A percentile compares a stretch with the other conserved stretches of the same genome.
These are phyloP conservation scores for Calophaca sinica DNA, from an alignment of 306 rosid genomes.

Conservation along the genomic window DNA sequence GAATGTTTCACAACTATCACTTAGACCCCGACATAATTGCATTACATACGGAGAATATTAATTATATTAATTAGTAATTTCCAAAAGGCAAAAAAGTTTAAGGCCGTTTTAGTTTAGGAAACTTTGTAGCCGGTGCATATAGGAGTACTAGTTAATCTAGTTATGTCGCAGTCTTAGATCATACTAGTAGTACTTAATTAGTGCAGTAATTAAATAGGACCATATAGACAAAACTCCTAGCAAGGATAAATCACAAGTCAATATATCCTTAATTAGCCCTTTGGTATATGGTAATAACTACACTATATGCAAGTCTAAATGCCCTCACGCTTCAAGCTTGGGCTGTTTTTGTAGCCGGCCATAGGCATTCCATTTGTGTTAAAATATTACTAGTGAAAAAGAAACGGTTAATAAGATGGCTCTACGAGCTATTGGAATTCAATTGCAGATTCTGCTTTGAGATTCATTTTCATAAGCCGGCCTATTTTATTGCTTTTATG, in stretches of 20 bases:
- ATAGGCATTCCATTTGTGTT: not conserved
- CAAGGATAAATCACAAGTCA: conserved; percentile 40
- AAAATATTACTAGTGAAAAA: conserved; percentile 20
- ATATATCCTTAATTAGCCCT: conserved; percentile 36
- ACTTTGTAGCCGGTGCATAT: conserved; percentile 24
- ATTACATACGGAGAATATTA: conserved; percentile 27
- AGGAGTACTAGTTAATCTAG: conserved; percentile 18
- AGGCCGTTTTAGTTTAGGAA: not conserved
- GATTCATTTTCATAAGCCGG: conserved; percentile 43
- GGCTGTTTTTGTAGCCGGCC: conserved; percentile 45
- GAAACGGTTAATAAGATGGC: conserved; percentile 36
- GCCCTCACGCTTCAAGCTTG: conserved; percentile 48
- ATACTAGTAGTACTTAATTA: not conserved
- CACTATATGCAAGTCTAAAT: conserved; percentile 43
- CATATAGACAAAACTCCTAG: not conserved
- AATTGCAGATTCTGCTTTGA: conserved; percentile 27
- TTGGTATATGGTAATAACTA: conserved; percentile 31
- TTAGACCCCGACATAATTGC: conserved; percentile 39
- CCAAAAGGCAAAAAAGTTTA: conserved; percentile 35
- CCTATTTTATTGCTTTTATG: not conserved
- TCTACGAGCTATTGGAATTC: conserved; percentile 38
- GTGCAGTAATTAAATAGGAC: conserved; percentile 2
- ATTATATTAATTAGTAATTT: not conserved
- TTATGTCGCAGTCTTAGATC: conserved; percentile 46
- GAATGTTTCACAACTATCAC: conserved; percentile 28